Evolutionary conservation across 306 rosid genomes (phyloP).

Genomic region (Glycine tomentella): DNA sequence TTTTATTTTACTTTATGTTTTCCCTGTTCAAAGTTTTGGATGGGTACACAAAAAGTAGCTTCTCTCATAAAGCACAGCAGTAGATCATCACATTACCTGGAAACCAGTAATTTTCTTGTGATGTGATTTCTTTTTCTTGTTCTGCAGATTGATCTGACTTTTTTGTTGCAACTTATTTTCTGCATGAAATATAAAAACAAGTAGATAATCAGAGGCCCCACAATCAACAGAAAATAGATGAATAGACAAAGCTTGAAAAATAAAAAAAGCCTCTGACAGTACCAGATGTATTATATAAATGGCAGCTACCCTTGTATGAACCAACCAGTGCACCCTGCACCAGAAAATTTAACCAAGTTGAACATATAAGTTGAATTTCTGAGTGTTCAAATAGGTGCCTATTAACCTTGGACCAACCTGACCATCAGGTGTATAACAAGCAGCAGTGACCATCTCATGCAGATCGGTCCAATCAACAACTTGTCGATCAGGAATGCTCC

Average conservation of each 20-base stretch:
- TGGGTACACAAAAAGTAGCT: constrained; percentile 3
- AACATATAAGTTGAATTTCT: constrained; percentile 36
- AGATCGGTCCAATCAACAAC: constrained; percentile 97
- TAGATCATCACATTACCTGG: constrained; percentile 71
- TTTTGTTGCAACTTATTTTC: constrained; percentile 92
- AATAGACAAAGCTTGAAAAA: neutral
- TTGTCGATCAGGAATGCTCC: constrained; percentile 94
- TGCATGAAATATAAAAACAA: constrained; percentile 45
- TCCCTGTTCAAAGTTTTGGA: constrained; percentile 22
- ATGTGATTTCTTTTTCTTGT: constrained; percentile 91
- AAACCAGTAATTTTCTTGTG: constrained; percentile 97
- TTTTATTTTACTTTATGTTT: neutral
- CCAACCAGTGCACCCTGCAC: constrained; percentile 96
- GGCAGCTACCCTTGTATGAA: constrained; percentile 96
- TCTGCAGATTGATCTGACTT: constrained; percentile 85
- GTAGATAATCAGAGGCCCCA: constrained; percentile 32
- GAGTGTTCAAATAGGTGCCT: constrained; percentile 24
- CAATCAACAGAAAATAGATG: constrained; percentile 31
- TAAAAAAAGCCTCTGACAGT: constrained; percentile 39
- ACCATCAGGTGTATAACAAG: constrained; percentile 99
- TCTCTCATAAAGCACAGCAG: constrained; percentile 37
- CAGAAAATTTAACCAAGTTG: constrained; percentile 41
- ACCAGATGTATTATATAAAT: constrained; percentile 85
- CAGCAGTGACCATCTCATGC: constrained; percentile 99
- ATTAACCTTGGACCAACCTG: constrained; percentile 72